Base-by-base conservation (phyloP, 441 rosid genomes). In the Mallotus repandus region DNA sequence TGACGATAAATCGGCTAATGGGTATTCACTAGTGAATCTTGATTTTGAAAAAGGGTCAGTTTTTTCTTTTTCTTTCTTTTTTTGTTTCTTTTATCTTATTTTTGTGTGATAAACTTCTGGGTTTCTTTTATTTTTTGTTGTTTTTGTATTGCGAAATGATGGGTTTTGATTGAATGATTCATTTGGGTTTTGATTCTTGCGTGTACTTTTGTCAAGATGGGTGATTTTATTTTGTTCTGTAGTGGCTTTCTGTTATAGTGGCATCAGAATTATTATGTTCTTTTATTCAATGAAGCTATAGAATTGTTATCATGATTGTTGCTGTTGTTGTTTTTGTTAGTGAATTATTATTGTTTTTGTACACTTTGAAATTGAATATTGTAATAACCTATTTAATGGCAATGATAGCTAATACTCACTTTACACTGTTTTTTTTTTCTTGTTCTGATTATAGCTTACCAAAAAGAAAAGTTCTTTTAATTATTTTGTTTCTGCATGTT, bases 401-500 rank as follows among this genome's bases (percentile, higher is more conserved):
- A 60, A 76, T 60, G 69, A 57, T 75, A 15, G 57, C n/a, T 4
- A 50, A 22, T 11, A 13, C 22, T 56, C 72, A 58, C 72, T 72
- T 73, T 65, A 62, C 69, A 56, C 80, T 77, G 45, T 11, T 49
- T 74, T 53, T 59, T 46, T 68, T 64, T 72, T n/a, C n/a, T 52
- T 71, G 75, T 72, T 79, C 59, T 78, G 56, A 71, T 70, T 15
- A 73, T 78, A 79, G 80, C 76, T 72, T 69, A 18, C 69, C 64
- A 48, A 75, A 70, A 25, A n/a, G 29, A 25, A 25, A 52, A 48
- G 25, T 48, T 79, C 70, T 62, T 63, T 74, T 66, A 62, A 79
- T 84, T 70, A 84, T 83, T 81, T 63, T 73, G 85, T 76, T 76
- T 74, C 70, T 74, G 77, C 79, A 68, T 74, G 70, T 70, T 22